Conservation (phyloP, 352 stramenopile species). For the Phytophthora crassamura region DNA sequence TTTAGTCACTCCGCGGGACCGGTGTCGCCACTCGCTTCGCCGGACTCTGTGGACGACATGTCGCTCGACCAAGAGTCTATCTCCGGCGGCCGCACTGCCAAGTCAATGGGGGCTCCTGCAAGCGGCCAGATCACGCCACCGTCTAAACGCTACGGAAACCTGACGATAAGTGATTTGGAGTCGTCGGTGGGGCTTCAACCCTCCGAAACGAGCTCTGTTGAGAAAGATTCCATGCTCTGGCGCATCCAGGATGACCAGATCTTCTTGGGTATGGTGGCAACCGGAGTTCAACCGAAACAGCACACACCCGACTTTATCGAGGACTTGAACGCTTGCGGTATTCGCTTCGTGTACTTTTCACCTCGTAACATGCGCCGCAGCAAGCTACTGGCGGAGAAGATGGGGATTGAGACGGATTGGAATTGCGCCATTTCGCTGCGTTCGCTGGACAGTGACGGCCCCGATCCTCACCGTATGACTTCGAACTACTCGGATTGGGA, state of each 20-base stretch:
- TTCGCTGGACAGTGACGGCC: slow-evolving; percentile 90
- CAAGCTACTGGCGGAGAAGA: slow-evolving; percentile 97
- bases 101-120: slow-evolving; percentile 30
- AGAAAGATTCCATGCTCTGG: slow-evolving; percentile 75
- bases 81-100: slow-evolving; percentile 13
- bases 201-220: slow-evolving; percentile 57
- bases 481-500: slow-evolving; percentile 98
- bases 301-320: slow-evolving; percentile 96
- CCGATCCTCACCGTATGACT: slow-evolving; percentile 96
- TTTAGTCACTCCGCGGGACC: slow-evolving; percentile 30
- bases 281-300: slow-evolving; percentile 93
- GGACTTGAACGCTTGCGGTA: slow-evolving; percentile 93
- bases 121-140: slow-evolving; percentile 37
- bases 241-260: slow-evolving; percentile 96
- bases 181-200: slow-evolving; percentile 56
- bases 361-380: slow-evolving; percentile 98
- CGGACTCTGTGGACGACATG: slow-evolving; percentile 35
- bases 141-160: slow-evolving; percentile 28
- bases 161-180: slow-evolving; percentile 56
- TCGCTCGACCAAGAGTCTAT: slow-evolving; percentile 25
- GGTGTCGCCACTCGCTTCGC: slow-evolving; percentile 37
- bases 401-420: slow-evolving; percentile 99
- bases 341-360: slow-evolving; percentile 99
- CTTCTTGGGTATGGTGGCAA: slow-evolving; percentile 97
- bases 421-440: slow-evolving; percentile 98